Evolutionary conservation across 495 filamentous ascomycete species (phyloP).

Genomic region (Lentithecium fluviatile): DNA sequence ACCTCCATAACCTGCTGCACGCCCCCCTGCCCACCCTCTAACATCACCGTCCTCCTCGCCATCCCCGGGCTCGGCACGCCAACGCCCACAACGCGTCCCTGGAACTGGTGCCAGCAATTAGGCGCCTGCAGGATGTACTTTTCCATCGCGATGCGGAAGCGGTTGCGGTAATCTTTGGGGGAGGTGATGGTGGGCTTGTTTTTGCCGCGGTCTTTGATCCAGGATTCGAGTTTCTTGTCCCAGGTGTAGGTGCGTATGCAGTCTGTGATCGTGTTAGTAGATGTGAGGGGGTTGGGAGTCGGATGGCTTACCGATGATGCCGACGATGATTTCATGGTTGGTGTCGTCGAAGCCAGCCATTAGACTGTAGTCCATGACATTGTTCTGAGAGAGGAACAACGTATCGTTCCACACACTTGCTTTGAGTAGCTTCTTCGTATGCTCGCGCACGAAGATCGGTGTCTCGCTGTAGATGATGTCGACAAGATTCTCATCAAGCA

Average conservation of each 20-base stretch:
- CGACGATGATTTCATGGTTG: constrained; percentile 86
- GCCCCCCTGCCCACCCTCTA: neutral
- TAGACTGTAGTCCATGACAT: constrained; percentile 98
- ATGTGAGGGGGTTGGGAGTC: neutral
- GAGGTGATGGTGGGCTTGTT: constrained; percentile 94
- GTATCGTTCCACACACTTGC: constrained; percentile 94
- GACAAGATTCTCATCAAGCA: constrained; percentile 98
- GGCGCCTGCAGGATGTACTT: constrained; percentile 78
- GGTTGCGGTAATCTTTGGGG: constrained; percentile 94
- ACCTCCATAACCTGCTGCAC: constrained; percentile 13
- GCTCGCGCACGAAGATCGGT: constrained; percentile 88
- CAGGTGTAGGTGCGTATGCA: constrained; percentile 98
- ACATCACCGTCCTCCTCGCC: neutral
- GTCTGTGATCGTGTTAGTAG: constrained; percentile 50
- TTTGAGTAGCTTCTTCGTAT: constrained; percentile 83
- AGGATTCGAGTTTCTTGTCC: constrained; percentile 98
- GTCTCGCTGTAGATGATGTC: constrained; percentile 94
- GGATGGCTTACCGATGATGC: constrained; percentile 65
- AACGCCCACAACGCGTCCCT: constrained; percentile 6
- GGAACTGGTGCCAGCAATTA: constrained; percentile 73
- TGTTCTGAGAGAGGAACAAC: constrained; percentile 82
- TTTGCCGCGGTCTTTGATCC: constrained; percentile 95
- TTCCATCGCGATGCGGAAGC: constrained; percentile 95
- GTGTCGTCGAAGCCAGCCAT: constrained; percentile 97
- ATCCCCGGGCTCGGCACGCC: neutral